These are phyloP conservation scores for Fomitopsis pinicola DNA, from an alignment of 1,284 basidiomycete genomes.

Conservation along the genomic window DNA sequence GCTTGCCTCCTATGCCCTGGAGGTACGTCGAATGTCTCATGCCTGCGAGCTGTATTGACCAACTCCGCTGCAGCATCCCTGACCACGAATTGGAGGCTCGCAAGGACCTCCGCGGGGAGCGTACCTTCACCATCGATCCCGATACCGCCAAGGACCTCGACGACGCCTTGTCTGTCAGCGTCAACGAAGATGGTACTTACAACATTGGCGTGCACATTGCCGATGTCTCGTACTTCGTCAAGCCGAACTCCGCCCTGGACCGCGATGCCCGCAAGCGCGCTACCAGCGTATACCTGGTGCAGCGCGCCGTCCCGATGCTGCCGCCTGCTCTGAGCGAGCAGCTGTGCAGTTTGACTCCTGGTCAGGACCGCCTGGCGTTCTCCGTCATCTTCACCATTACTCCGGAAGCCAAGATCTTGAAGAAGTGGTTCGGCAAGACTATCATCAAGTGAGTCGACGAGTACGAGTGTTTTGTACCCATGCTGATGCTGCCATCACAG, in stretches of 20 bases:
- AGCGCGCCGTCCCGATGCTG: constrained; percentile 94
- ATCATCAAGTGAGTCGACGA: constrained; percentile 71
- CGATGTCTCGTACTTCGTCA: constrained; percentile 95
- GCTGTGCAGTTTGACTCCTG: constrained; percentile 87
- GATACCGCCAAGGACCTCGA: constrained; percentile 89
- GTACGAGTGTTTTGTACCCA: background rate
- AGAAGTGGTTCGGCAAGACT: constrained; percentile 91
- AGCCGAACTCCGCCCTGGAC: constrained; percentile 93
- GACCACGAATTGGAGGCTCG: constrained; percentile 87
- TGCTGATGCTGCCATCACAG: constrained; percentile 32
- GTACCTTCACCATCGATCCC: constrained; percentile 94
- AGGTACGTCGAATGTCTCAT: constrained; percentile 47
- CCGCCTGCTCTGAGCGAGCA: constrained; percentile 89
- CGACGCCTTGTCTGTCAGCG: constrained; percentile 87
- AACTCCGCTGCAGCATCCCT: constrained; percentile 60
- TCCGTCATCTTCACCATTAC: constrained; percentile 86
- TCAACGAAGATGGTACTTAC: constrained; percentile 87
- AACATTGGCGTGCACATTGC: constrained; percentile 94
- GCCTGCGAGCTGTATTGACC: background rate
- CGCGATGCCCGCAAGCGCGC: constrained; percentile 97
- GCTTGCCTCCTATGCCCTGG: constrained; percentile 93
- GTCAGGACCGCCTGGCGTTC: constrained; percentile 87
- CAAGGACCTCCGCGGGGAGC: constrained; percentile 80
- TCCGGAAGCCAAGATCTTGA: constrained; percentile 75
- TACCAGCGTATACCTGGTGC: constrained; percentile 95